Conservation (phyloP, 495 filamentous ascomycete species). For the Hypoxylon crocopeplum region DNA sequence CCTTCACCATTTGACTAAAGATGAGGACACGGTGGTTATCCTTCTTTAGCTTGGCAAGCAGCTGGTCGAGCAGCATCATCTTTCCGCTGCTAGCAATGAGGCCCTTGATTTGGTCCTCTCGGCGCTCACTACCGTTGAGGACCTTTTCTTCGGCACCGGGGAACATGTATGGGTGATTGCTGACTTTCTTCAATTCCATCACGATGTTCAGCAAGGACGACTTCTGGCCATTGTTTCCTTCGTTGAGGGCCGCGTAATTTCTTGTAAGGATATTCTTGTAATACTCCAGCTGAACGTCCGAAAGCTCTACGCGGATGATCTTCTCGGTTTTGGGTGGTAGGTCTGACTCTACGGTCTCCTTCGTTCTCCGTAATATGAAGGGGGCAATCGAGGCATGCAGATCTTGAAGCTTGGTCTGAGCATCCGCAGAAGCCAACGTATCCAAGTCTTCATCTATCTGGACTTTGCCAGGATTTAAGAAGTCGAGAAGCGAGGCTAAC, state of each 20-base stretch:
- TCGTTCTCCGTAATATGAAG: slow-evolving; percentile 95
- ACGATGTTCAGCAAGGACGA: slow-evolving; percentile 98
- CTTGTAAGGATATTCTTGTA: slow-evolving; percentile 98
- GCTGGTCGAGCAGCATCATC: slow-evolving; percentile 96
- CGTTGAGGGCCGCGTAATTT: slow-evolving; percentile 93
- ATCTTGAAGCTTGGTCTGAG: slow-evolving; percentile 60
- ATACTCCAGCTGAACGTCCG: slow-evolving; percentile 94
- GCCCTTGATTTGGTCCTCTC: slow-evolving; percentile 86
- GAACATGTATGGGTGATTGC: slow-evolving; percentile 98
- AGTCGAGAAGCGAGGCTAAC: slow-evolving; percentile 89
- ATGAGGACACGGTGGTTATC: slow-evolving; percentile 96
- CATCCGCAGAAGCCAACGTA: slow-evolving; percentile 49
- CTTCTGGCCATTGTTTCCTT: slow-evolving; percentile 85
- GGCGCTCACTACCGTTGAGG: slow-evolving; percentile 72
- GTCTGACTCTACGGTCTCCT: slow-evolving; percentile 95
- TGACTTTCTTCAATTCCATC: slow-evolving; percentile 99
- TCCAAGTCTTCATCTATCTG: slow-evolving; percentile 90
- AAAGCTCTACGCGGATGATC: slow-evolving; percentile 95
- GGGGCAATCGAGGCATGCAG: slow-evolving; percentile 80
- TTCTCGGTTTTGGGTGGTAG: slow-evolving; percentile 97
- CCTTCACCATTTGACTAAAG: slow-evolving; percentile 99
- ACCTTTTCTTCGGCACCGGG: slow-evolving; percentile 89
- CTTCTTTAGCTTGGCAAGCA: slow-evolving; percentile 86
- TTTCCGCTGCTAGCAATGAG: slow-evolving; percentile 97
- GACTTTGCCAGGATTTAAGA: slow-evolving; percentile 89